Evolutionary conservation across 176 grass and related monocot species (phyloP).

Genomic region (Oryza glaberrima): DNA sequence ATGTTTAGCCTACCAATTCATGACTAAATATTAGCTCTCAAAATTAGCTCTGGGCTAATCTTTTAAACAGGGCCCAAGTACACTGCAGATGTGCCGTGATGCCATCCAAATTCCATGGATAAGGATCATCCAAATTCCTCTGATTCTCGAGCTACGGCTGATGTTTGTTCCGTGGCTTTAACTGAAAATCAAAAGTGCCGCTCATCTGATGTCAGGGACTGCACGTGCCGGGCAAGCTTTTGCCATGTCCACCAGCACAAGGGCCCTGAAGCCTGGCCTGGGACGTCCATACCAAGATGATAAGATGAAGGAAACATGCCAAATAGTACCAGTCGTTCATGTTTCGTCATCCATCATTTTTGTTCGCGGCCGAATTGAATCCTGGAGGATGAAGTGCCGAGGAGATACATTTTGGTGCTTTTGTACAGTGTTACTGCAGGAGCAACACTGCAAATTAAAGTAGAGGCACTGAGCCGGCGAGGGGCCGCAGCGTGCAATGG

Average conservation of each 20-base stretch:
- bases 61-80: neutral
- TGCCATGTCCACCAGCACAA: constrained; percentile 2
- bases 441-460: neutral
- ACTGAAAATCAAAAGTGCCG: neutral
- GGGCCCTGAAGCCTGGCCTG: neutral
- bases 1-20: too few relatives aligned
- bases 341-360: neutral
- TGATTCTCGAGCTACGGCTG: neutral
- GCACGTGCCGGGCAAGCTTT: constrained; percentile 20
- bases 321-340: neutral
- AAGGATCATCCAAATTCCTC: neutral
- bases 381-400: too few relatives aligned
- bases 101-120: neutral
- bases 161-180: neutral
- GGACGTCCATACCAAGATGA: neutral
- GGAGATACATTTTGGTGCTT: neutral
- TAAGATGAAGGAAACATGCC: constrained; percentile 19
- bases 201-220: neutral
- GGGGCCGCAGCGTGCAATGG: neutral
- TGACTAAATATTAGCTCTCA: too few relatives aligned
- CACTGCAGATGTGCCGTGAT: neutral
- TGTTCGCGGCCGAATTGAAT: neutral
- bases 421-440: neutral
- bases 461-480: neutral
- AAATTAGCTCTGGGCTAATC: too few relatives aligned